These are phyloP conservation scores for Microdochium nivale DNA, from an alignment of 2,329 filamentous ascomycete genomes.

Conservation along the genomic window DNA sequence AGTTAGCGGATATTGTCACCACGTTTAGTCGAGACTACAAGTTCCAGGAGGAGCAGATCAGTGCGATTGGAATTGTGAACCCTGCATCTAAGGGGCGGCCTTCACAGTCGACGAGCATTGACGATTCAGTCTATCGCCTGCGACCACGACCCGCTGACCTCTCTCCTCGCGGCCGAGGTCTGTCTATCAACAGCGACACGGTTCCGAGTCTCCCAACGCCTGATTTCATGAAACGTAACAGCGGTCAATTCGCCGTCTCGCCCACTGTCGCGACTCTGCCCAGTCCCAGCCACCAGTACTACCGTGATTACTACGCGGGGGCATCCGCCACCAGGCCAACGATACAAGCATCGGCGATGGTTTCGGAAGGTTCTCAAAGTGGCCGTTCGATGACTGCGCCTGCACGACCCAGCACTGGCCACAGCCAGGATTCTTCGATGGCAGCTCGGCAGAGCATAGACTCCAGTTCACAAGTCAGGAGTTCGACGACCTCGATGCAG, in stretches of 20 bases:
- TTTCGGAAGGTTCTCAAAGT: conserved; percentile 41
- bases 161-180: conserved; percentile 44
- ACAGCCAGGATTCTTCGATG: conserved; percentile 47
- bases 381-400: conserved; percentile 38
- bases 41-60: conserved; percentile 63
- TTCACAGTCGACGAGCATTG: conserved; percentile 50
- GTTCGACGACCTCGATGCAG: conserved; percentile 44
- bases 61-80: conserved; percentile 70
- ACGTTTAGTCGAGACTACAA: conserved; percentile 74
- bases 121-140: conserved; percentile 38
- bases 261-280: conserved; percentile 37
- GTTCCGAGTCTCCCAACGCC: conserved; percentile 56
- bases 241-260: conserved; percentile 57
- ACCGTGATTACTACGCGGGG: conserved; percentile 43
- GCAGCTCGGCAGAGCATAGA: conserved; percentile 44
- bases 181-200: conserved; percentile 54
- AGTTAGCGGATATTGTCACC: conserved; percentile 64
- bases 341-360: conserved; percentile 30
- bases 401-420: conserved; percentile 48
- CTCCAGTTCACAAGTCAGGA: conserved; percentile 33
- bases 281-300: conserved; percentile 47
- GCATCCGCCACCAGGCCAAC: background rate
- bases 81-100: conserved; percentile 53
- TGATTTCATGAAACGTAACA: conserved; percentile 57
- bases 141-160: conserved; percentile 40